Evolutionary conservation across 2,329 filamentous ascomycete species (phyloP), one percentile per base, ranked within the genome.

Genomic region (Hirsutella minnesotensis): DNA sequence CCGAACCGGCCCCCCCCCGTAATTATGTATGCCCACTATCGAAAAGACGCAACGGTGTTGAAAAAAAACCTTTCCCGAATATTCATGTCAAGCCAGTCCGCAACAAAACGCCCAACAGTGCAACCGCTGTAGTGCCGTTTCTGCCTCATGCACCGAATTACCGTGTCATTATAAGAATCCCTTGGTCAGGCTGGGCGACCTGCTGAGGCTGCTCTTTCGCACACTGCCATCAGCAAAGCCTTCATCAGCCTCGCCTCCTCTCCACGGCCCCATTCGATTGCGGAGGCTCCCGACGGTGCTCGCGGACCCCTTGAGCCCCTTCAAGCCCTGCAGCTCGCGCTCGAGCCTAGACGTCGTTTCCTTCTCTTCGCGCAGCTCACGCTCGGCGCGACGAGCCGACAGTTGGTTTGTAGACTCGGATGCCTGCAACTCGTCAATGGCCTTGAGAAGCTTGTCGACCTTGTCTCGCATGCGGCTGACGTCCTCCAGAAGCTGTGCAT

Each of bases 401-500:
- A 96, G 74, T 60, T 95, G 87, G 38, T 81, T 82, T 10, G 79
- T 72, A 19, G 85, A 88, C 62, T 96, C 90, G 13, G 80, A 84
- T 13, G 85, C 80, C 61, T 98, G 90, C 29, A 98, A 77, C 59
- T 96, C 90, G 58, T 96, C 90, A 53, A 98, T 95, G 2, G 86
- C 87, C 57, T 81, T 75, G 40, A 98, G 81, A 5, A 96, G 79
- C 58, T 88, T 87, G 50, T 92, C 86, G 47, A 88, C 78, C 69
- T 92, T 94, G 65, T 96, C 90, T 47, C 90, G 85, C 56, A 87
- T 81, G 49, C 90, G 85, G 51, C 73, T 70, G 44, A 95, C 75
- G 55, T 96, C 92, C 42, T 95, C 90, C 43, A 80, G 75, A 16
- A 95, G 72, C 56, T 92, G 82, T 5, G 71, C 58, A 54, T 89